phyloP scores from a whole-genome alignment of 2,329 filamentous ascomycete species.

The Fusarium luffae region DNA sequence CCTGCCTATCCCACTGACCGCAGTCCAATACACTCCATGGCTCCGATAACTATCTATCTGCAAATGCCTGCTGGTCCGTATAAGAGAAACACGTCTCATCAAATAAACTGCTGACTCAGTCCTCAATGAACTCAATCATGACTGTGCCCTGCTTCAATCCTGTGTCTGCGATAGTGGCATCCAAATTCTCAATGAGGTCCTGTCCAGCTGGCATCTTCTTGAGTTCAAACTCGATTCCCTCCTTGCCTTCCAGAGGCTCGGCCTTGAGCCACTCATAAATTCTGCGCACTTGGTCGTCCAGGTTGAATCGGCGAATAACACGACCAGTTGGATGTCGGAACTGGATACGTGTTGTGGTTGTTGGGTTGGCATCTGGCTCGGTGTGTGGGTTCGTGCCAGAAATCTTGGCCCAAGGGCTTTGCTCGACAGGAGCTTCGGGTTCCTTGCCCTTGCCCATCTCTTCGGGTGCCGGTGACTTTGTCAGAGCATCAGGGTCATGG shows the following conservation, averaged over 20 bases:
- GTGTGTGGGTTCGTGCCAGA: slow-evolving; percentile 76
- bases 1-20: slow-evolving; percentile 19
- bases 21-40: slow-evolving; percentile 35
- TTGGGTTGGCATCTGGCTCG: slow-evolving; percentile 78
- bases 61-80: slow-evolving; percentile 34
- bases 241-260: slow-evolving; percentile 82
- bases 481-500: slow-evolving; percentile 88
- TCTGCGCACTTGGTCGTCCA: slow-evolving; percentile 79
- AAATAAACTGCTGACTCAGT: slow-evolving; percentile 45
- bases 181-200: slow-evolving; percentile 82
- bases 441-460: slow-evolving; percentile 68
- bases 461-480: slow-evolving; percentile 67
- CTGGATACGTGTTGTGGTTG: slow-evolving; percentile 86
- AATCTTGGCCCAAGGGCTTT: slow-evolving; percentile 73
- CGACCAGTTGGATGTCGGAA: slow-evolving; percentile 88
- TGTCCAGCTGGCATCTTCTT: slow-evolving; percentile 81
- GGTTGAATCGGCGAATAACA: slow-evolving; percentile 85
- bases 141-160: slow-evolving; percentile 93
- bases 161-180: slow-evolving; percentile 79
- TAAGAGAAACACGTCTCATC: slow-evolving; percentile 26
- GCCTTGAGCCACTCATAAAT: slow-evolving; percentile 98
- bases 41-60: slow-evolving; percentile 38
- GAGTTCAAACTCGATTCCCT: slow-evolving; percentile 84
- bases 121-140: slow-evolving; percentile 90
- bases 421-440: slow-evolving; percentile 51